Conservation (phyloP, 225 moss, liverwort and hornwort genomes). For the Climacium dendroides region DNA sequence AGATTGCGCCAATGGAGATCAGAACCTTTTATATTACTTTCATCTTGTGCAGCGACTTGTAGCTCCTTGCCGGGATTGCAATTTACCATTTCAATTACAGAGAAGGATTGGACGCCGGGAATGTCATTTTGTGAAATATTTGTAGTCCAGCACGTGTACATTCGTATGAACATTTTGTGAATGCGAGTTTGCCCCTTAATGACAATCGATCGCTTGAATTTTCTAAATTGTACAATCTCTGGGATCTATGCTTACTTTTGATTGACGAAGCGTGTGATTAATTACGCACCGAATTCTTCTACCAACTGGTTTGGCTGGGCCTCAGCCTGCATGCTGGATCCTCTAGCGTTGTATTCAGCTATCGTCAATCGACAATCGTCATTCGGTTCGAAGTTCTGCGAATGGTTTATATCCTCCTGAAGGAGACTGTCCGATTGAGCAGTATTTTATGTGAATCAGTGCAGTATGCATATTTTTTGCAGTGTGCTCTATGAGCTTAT, state of each 20-base stretch:
- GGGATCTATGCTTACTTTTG: neutral
- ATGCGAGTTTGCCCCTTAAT: neutral
- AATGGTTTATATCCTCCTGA: neutral
- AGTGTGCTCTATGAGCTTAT: neutral
- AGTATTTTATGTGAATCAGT: neutral
- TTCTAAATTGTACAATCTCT: neutral
- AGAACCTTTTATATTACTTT: slow-evolving; percentile 50
- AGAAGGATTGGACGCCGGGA: neutral
- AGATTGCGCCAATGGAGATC: slow-evolving; percentile 90
- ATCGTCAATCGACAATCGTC: neutral
- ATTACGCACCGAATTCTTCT: neutral
- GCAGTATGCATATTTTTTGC: neutral
- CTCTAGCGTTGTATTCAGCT: neutral
- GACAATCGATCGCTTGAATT: neutral
- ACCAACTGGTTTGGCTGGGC: neutral
- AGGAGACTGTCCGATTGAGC: neutral
- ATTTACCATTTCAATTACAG: neutral
- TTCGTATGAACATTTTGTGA: too few relatives aligned
- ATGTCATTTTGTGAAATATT: neutral
- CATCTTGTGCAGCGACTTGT: neutral
- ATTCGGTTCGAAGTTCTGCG: neutral
- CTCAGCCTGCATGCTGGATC: neutral
- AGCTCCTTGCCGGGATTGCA: neutral
- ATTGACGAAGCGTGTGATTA: neutral
- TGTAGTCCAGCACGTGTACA: neutral